These are phyloP conservation scores for Paratrypanosoma confusum DNA, from an alignment of 208 protist genomes.

Conservation along the genomic window DNA sequence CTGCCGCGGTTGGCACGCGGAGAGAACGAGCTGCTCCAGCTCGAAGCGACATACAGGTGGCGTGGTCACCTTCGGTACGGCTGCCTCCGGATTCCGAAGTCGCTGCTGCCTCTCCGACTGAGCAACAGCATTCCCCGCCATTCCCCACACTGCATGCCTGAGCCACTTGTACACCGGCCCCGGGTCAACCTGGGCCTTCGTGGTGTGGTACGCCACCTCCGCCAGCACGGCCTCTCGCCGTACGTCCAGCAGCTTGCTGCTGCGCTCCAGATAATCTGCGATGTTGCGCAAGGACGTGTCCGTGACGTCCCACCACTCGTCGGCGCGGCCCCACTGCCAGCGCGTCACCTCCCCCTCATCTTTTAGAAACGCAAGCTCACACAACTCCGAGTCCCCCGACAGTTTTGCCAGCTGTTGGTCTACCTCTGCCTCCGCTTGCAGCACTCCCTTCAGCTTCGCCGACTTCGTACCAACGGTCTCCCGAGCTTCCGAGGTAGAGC, in stretches of 20 bases:
- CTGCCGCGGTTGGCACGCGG: neutral
- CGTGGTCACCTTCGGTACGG: slow-evolving; percentile 5
- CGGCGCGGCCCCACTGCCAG: no score
- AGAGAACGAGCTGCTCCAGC: neutral
- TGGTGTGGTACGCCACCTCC: neutral
- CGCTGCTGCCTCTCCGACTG: slow-evolving; percentile 13
- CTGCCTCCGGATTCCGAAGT: neutral
- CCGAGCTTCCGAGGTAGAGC: no score
- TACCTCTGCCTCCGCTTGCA: no score
- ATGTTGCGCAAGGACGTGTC: slow-evolving; percentile 8
- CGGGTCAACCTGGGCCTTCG: slow-evolving; percentile 5
- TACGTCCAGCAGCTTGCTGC: neutral
- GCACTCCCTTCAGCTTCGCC: no score
- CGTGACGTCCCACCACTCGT: no score
- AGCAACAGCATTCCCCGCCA: slow-evolving; percentile 43
- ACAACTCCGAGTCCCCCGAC: no score
- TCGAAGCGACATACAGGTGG: neutral
- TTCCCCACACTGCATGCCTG: slow-evolving; percentile 25
- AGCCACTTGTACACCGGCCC: slow-evolving; percentile 26
- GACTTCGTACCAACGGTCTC: no score
- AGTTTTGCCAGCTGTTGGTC: no score
- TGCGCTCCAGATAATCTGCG: neutral
- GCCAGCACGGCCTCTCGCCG: neutral
- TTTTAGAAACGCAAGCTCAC: no score
- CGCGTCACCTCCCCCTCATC: no score